A percentile compares a stretch with the other conserved stretches of the same genome.
These are phyloP conservation scores for Gnaphalium uliginosum DNA, from an alignment of 129 eudicot genomes.

Conservation along the genomic window DNA sequence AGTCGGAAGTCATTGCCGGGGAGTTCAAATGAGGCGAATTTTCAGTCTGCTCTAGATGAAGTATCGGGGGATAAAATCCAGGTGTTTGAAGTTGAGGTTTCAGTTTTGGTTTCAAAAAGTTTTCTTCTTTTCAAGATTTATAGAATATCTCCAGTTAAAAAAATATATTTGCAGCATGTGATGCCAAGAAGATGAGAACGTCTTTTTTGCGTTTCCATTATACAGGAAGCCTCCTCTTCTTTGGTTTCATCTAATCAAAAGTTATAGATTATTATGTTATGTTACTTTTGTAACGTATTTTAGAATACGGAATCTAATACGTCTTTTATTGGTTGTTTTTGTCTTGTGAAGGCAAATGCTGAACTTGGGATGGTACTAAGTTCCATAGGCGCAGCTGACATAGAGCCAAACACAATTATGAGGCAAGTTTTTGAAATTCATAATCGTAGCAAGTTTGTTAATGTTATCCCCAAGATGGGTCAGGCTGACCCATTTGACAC, in stretches of 20 bases:
- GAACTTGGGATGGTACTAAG: constrained; percentile 36
- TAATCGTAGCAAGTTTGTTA: constrained; percentile 27
- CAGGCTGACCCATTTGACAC: not conserved
- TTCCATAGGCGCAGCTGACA: constrained; percentile 38
- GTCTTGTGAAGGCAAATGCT: constrained; percentile 48
- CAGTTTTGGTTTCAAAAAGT: constrained; percentile 22
- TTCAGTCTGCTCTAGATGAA: constrained; percentile 37
- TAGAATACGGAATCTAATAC: not conserved
- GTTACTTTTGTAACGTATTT: not conserved
- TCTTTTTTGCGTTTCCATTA: constrained; percentile 19
- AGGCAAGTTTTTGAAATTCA: constrained; percentile 56
- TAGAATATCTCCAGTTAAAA: not conserved
- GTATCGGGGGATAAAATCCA: constrained; percentile 29
- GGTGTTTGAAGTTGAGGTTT: constrained; percentile 35
- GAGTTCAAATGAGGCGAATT: constrained; percentile 26
- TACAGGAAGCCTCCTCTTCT: constrained; percentile 29
- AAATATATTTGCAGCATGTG: constrained; percentile 28
- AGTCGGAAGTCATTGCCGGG: not conserved
- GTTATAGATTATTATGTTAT: not conserved
- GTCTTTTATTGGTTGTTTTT: constrained; percentile 15
- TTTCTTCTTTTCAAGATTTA: not conserved
- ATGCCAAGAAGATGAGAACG: constrained; percentile 31
- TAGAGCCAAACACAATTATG: constrained; percentile 46
- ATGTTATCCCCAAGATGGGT: not conserved
- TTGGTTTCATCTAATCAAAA: not conserved